Percentiles rank a stretch among this genome's conserved stretches.
These are phyloP conservation scores for Chalaropsis thielavioides DNA, from an alignment of 2,329 filamentous ascomycete genomes.

Conservation along the genomic window DNA sequence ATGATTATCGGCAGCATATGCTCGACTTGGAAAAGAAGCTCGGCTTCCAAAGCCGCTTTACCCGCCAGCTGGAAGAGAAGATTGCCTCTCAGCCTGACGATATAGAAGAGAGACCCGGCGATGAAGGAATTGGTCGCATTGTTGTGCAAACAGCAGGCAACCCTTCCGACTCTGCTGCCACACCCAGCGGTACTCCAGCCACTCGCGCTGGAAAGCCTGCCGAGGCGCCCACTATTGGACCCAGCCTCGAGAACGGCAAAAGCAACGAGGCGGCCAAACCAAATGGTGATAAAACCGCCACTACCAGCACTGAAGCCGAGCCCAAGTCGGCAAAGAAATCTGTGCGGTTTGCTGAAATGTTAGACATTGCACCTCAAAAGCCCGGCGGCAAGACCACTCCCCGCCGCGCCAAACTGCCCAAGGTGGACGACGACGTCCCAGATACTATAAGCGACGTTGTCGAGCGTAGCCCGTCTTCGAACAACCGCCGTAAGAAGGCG, in stretches of 20 bases:
- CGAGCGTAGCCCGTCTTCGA: slow-evolving; percentile 28
- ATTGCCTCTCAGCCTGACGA: slow-evolving; percentile 28
- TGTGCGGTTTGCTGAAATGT: slow-evolving; percentile 61
- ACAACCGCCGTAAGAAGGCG: slow-evolving; percentile 19
- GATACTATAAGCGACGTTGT: slow-evolving; percentile 35
- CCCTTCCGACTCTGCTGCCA: slow-evolving; percentile 15
- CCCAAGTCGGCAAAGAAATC: slow-evolving; percentile 40
- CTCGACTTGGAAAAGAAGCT: slow-evolving; percentile 67
- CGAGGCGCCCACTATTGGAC: slow-evolving; percentile 7
- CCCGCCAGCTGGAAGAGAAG: slow-evolving; percentile 35
- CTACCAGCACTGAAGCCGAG: slow-evolving; percentile 14
- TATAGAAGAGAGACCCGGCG: slow-evolving; percentile 28
- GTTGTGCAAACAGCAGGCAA: slow-evolving; percentile 28
- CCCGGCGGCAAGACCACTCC: slow-evolving; percentile 12
- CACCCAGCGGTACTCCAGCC: slow-evolving; percentile 2
- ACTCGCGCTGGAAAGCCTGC: background rate
- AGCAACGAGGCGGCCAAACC: slow-evolving; percentile 18
- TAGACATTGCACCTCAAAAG: slow-evolving; percentile 50
- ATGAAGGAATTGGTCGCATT: slow-evolving; percentile 44
- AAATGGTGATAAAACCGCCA: slow-evolving; percentile 3
- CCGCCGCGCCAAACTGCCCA: slow-evolving; percentile 17
- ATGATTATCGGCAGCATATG: slow-evolving; percentile 72
- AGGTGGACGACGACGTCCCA: slow-evolving; percentile 19
- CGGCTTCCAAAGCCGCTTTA: slow-evolving; percentile 39
- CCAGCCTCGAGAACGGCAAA: slow-evolving; percentile 24